These are phyloP conservation scores for Xylaria scruposa DNA, from an alignment of 495 filamentous ascomycete genomes.

Conservation along the genomic window DNA sequence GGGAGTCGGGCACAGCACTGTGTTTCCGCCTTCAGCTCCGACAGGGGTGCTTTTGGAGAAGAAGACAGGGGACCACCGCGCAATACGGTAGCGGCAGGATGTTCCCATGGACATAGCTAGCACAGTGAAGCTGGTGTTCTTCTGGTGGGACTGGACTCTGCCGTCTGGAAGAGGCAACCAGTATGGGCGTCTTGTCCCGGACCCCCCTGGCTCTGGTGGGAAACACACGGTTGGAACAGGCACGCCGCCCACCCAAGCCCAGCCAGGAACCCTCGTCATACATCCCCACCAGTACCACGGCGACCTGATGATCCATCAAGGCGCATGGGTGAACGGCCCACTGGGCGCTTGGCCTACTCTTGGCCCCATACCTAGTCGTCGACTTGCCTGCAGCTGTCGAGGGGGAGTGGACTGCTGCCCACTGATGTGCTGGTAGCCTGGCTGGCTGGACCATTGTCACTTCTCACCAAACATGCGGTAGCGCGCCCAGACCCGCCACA, in stretches of 20 bases:
- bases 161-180: slow-evolving; percentile 27
- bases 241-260: slow-evolving; percentile 24
- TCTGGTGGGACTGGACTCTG: slow-evolving; percentile 3
- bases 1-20: slow-evolving; percentile 22
- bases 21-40: slow-evolving; percentile 29
- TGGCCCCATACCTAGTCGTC: slow-evolving; percentile 24
- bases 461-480: slow-evolving; percentile 21
- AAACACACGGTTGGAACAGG: slow-evolving; percentile 32
- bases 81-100: slow-evolving; percentile 22
- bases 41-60: slow-evolving; percentile 29
- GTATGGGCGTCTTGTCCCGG: slow-evolving; percentile 27
- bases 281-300: slow-evolving; percentile 20
- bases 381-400: slow-evolving; percentile 26
- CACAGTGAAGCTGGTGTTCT: slow-evolving; percentile 12
- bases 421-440: slow-evolving; percentile 22
- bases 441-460: slow-evolving; percentile 29
- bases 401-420: slow-evolving; percentile 22
- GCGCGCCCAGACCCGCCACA: slow-evolving; percentile 31
- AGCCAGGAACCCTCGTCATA: slow-evolving; percentile 30
- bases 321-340: slow-evolving; percentile 28
- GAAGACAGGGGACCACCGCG: slow-evolving; percentile 16
- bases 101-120: slow-evolving; percentile 2
- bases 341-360: slow-evolving; percentile 27
- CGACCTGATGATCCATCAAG: slow-evolving; percentile 30
- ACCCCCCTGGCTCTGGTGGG: slow-evolving; percentile 29